Evolutionary conservation across 192 early-diverging fungal genomes (phyloP).

Genomic region (Backusella mclennaniae): DNA sequence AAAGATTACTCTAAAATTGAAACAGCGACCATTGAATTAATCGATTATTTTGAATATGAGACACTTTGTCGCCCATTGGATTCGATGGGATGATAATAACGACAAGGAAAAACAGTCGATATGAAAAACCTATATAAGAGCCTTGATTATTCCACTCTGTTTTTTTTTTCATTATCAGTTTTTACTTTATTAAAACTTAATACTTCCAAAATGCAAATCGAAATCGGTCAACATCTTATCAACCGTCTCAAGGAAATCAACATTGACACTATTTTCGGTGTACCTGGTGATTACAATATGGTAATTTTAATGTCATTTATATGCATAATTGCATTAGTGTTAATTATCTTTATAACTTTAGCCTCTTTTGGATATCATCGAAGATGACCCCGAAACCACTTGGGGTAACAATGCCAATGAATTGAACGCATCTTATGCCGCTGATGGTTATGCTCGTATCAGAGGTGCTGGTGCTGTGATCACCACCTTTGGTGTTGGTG

Average conservation of each 20-base stretch:
- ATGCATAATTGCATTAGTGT: not conserved
- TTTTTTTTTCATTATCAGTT: not conserved
- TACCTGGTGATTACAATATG: constrained; percentile 50
- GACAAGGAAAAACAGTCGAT: not conserved
- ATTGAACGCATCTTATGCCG: constrained; percentile 43
- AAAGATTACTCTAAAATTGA: not conserved
- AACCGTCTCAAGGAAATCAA: constrained; percentile 44
- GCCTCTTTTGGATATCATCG: constrained; percentile 25
- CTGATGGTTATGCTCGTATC: constrained; percentile 47
- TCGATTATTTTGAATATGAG: not conserved
- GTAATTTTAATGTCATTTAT: constrained; percentile 9
- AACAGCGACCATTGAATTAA: not conserved
- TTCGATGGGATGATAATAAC: not conserved
- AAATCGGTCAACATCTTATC: constrained; percentile 40
- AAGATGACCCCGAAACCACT: constrained; percentile 35
- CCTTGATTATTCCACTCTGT: not conserved
- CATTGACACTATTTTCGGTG: constrained; percentile 40
- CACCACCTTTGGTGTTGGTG: constrained; percentile 51
- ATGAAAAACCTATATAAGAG: not conserved
- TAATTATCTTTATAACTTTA: not conserved
- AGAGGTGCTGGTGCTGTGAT: constrained; percentile 38
- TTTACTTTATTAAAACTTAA: constrained; percentile 7
- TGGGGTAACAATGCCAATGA: constrained; percentile 47
- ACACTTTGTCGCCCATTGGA: not conserved
- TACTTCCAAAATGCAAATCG: constrained; percentile 3